Evolutionary conservation across 345 rosid genomes (phyloP).

Genomic region (Isatis tinctoria): DNA sequence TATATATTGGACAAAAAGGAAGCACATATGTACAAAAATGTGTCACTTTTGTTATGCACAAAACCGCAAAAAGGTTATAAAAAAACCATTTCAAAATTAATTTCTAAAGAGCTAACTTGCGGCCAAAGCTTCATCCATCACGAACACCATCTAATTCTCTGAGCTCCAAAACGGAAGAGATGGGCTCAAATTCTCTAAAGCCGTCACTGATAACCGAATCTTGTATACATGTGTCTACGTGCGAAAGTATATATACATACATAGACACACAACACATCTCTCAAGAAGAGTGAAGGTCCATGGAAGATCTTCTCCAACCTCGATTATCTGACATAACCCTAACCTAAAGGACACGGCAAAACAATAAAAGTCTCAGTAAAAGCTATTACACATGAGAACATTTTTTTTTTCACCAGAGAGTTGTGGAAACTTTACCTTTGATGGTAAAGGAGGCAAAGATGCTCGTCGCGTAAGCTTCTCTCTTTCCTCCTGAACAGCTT

Average conservation of each 20-base stretch:
- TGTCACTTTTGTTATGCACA: not conserved
- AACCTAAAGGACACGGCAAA: slow-evolving; percentile 37
- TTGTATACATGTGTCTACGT: not conserved
- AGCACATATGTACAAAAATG: not conserved
- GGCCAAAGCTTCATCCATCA: not conserved
- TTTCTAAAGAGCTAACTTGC: not conserved
- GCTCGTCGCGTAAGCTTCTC: slow-evolving; percentile 51
- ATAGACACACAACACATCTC: not conserved
- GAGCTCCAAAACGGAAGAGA: not conserved
- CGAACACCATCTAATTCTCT: not conserved
- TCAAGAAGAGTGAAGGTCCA: slow-evolving; percentile 33
- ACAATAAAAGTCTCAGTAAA: not conserved
- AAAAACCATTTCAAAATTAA: not conserved
- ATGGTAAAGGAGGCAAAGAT: slow-evolving; percentile 49
- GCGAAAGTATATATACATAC: not conserved
- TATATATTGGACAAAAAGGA: too few species aligned
- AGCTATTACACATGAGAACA: not conserved
- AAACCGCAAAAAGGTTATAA: not conserved
- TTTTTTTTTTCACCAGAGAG: not conserved
- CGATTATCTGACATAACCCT: slow-evolving; percentile 48
- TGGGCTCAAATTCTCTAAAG: not conserved
- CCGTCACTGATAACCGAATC: not conserved
- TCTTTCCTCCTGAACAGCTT: slow-evolving; percentile 55
- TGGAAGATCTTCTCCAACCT: slow-evolving; percentile 40
- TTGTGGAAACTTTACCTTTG: slow-evolving; percentile 41